Conservation (phyloP, 768 basidiomycete species). For the Trametes cinnabarina region DNA sequence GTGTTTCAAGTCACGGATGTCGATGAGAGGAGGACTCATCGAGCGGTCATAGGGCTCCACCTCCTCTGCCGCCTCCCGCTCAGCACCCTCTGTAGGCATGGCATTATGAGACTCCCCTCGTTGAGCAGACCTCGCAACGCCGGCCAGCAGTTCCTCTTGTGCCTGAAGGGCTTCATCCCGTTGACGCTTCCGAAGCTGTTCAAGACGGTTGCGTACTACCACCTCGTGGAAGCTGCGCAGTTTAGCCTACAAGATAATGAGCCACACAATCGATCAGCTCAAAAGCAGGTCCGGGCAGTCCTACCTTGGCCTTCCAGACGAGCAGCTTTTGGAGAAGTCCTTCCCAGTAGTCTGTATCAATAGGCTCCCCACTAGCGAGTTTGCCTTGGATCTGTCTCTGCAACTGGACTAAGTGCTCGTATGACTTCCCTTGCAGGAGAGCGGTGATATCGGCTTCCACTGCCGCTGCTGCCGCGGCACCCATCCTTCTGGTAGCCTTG, state of each 20-base stretch:
- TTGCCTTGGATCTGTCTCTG: constrained; percentile 89
- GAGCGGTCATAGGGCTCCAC: constrained; percentile 77
- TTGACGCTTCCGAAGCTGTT: constrained; percentile 93
- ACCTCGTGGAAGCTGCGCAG: constrained; percentile 92
- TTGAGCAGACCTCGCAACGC: constrained; percentile 63
- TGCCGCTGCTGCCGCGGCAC: constrained; percentile 67
- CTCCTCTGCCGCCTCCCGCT: constrained; percentile 49
- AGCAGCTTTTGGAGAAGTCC: constrained; percentile 84
- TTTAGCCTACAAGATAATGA: constrained; percentile 60
- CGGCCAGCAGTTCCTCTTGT: constrained; percentile 85
- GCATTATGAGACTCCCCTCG: constrained; percentile 42
- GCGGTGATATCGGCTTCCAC: constrained; percentile 84
- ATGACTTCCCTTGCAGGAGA: constrained; percentile 80
- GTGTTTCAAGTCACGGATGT: constrained; percentile 62
- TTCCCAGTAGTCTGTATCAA: constrained; percentile 99
- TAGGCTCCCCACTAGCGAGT: constrained; percentile 85
- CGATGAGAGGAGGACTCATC: constrained; percentile 82
- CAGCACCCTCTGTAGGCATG: constrained; percentile 33
- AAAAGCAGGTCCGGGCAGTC: too few species aligned
- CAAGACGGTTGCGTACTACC: constrained; percentile 92
- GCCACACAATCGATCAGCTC: neutral
- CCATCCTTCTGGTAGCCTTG: constrained; percentile 57
- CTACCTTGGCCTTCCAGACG: constrained; percentile 96
- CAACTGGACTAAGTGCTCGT: constrained; percentile 77
- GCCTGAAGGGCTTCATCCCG: constrained; percentile 94